Evolutionary conservation across 2,329 filamentous ascomycete genomes (phyloP).

Genomic region (Colletotrichum costaricense): DNA sequence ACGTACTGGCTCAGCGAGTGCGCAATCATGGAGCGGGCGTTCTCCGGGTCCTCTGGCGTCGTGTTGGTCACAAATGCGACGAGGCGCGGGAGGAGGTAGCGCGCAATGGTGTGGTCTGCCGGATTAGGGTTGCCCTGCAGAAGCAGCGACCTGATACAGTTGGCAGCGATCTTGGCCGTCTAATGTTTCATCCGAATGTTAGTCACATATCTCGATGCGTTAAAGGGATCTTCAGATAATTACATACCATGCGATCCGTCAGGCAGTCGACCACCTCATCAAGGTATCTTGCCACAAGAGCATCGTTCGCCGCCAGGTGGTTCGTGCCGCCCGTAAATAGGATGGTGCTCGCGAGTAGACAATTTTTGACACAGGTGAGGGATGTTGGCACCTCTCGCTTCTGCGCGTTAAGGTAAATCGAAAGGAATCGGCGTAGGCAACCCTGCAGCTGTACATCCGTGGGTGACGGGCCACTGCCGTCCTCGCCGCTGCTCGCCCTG

Average conservation of each 20-base stretch:
- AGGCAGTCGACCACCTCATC: constrained; percentile 89
- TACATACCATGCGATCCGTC: constrained; percentile 78
- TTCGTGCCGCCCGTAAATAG: constrained; percentile 85
- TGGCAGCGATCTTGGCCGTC: constrained; percentile 90
- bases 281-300: constrained; percentile 79
- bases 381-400: constrained; percentile 80
- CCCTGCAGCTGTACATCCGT: constrained; percentile 80
- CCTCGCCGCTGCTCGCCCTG: constrained; percentile 41
- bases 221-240: constrained; percentile 42
- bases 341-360: constrained; percentile 87
- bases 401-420: constrained; percentile 81
- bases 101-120: constrained; percentile 79
- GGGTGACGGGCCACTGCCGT: constrained; percentile 53
- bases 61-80: constrained; percentile 79
- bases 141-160: constrained; percentile 88
- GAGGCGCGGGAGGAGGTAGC: constrained; percentile 80
- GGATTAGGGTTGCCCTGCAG: constrained; percentile 71
- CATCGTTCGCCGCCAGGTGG: constrained; percentile 78
- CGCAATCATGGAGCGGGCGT: constrained; percentile 75
- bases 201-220: constrained; percentile 10
- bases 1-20: constrained; percentile 83
- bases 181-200: constrained; percentile 43
- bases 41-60: constrained; percentile 81
- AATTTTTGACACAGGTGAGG: constrained; percentile 91
- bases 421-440: constrained; percentile 84